phyloP scores from a whole-genome alignment of 768 basidiomycete genomes.

The Gelatoporia subvermispora region DNA sequence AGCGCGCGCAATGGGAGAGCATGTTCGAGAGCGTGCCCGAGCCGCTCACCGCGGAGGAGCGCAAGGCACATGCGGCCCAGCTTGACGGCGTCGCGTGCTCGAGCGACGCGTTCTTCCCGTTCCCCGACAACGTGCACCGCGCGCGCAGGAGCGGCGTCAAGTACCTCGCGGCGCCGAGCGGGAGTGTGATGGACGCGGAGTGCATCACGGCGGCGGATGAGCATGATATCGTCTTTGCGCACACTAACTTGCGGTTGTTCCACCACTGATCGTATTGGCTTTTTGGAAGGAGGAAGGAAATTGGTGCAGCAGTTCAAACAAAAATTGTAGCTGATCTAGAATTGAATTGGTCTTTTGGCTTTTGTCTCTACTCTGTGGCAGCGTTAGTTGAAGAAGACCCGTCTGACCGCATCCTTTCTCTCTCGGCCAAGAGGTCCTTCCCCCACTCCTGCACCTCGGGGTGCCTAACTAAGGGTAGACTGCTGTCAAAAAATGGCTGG shows the following conservation, averaged over 20 bases:
- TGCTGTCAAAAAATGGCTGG: slow-evolving; percentile 78
- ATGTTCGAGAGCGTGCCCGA: slow-evolving; percentile 72
- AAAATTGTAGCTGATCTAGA: no score
- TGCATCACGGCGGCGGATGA: slow-evolving; percentile 97
- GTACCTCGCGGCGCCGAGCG: slow-evolving; percentile 88
- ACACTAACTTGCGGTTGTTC: slow-evolving; percentile 85
- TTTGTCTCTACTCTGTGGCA: no score
- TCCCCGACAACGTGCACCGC: slow-evolving; percentile 96
- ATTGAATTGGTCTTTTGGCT: no score
- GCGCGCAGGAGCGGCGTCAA: slow-evolving; percentile 87
- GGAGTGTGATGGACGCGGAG: slow-evolving; percentile 96
- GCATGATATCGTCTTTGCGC: slow-evolving; percentile 85
- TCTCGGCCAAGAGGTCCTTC: slow-evolving; percentile 45
- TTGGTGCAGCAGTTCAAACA: no score
- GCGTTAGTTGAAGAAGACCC: no score
- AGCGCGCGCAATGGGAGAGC: slow-evolving; percentile 87
- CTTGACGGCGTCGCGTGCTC: slow-evolving; percentile 88
- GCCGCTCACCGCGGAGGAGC: slow-evolving; percentile 65
- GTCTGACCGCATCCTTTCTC: slow-evolving; percentile 17
- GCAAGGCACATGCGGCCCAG: slow-evolving; percentile 64
- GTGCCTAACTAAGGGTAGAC: slow-evolving; percentile 67
- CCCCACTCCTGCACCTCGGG: slow-evolving; percentile 75
- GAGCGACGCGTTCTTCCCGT: slow-evolving; percentile 99
- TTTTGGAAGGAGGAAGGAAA: no score
- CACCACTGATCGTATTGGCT: slow-evolving; percentile 53